Evolutionary conservation across 257 asterid species (phyloP).

Genomic region (Solanum paucissectum): DNA sequence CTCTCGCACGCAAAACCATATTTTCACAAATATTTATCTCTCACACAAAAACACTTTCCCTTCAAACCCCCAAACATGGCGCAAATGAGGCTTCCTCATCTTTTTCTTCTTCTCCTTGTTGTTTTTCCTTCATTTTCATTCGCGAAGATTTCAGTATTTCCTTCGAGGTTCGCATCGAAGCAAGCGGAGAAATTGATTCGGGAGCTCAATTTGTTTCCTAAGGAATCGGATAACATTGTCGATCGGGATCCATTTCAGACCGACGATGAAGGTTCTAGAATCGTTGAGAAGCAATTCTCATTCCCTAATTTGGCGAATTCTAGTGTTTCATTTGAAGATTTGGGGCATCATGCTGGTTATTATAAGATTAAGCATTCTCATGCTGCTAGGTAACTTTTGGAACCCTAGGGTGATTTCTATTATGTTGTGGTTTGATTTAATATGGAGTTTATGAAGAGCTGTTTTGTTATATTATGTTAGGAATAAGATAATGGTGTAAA

Average conservation of each 20-base stretch:
- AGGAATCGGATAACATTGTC: conserved; percentile 38
- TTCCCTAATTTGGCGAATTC: conserved; percentile 49
- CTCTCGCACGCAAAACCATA: not conserved
- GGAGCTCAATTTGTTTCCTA: conserved; percentile 68
- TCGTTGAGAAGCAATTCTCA: conserved; percentile 61
- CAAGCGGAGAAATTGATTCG: conserved; percentile 56
- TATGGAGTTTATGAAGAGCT: not conserved
- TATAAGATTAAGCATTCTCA: conserved; percentile 68
- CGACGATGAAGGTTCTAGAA: not conserved
- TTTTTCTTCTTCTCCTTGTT: conserved; percentile 9
- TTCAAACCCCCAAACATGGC: not conserved
- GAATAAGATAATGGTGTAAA: not conserved
- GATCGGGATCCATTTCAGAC: conserved; percentile 7
- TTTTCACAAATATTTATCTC: not conserved
- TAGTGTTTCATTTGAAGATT: conserved; percentile 37
- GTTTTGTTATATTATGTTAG: not conserved
- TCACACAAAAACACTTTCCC: not conserved
- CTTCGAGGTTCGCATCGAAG: conserved; percentile 19
- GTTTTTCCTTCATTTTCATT: conserved; percentile 19
- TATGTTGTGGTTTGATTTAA: not conserved
- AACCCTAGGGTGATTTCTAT: not conserved
- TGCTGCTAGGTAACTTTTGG: conserved; percentile 48
- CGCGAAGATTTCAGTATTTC: conserved; percentile 46
- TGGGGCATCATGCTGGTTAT: conserved; percentile 93
- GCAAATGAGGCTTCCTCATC: conserved; percentile 20